A percentile compares a stretch with the other conserved stretches of the same genome.
These are phyloP conservation scores for Colletotrichum lentis DNA, from an alignment of 2,329 filamentous ascomycete species.

Conservation along the genomic window DNA sequence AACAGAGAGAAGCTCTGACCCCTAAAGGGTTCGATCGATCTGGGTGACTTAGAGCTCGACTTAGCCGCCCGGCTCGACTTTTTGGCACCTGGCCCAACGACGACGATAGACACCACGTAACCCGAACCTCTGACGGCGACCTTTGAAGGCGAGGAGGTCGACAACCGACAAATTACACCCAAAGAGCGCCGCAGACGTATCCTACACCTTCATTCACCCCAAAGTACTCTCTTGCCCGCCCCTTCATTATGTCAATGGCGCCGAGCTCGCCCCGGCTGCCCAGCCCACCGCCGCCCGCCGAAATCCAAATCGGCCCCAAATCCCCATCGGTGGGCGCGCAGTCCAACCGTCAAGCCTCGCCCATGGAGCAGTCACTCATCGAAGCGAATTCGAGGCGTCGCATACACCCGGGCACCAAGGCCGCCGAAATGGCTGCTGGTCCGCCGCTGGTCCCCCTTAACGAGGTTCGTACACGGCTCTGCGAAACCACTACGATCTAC, in stretches of 20 bases:
- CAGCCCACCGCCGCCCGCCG: conserved; percentile 91
- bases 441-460: conserved; percentile 86
- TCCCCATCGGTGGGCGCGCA: conserved; percentile 71
- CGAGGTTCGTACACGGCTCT: conserved; percentile 66
- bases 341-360: conserved; percentile 65
- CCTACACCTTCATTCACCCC: not conserved
- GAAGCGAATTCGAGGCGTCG: conserved; percentile 81
- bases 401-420: conserved; percentile 90
- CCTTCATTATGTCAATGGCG: conserved; percentile 61
- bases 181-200: not conserved
- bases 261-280: conserved; percentile 91
- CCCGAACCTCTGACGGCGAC: conserved; percentile 1
- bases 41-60: conserved; percentile 30
- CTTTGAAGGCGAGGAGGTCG: not conserved
- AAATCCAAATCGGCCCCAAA: conserved; percentile 87
- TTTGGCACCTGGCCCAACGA: conserved; percentile 17
- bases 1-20: conserved; percentile 29
- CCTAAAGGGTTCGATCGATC: conserved; percentile 16
- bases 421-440: conserved; percentile 91
- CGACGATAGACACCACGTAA: conserved; percentile 3
- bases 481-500: not conserved
- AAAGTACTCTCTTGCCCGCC: not conserved
- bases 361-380: conserved; percentile 69
- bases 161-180: not conserved
- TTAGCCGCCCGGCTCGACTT: conserved; percentile 34